Conservation (phyloP, 345 rosid species). For the Durio zibethinus region DNA sequence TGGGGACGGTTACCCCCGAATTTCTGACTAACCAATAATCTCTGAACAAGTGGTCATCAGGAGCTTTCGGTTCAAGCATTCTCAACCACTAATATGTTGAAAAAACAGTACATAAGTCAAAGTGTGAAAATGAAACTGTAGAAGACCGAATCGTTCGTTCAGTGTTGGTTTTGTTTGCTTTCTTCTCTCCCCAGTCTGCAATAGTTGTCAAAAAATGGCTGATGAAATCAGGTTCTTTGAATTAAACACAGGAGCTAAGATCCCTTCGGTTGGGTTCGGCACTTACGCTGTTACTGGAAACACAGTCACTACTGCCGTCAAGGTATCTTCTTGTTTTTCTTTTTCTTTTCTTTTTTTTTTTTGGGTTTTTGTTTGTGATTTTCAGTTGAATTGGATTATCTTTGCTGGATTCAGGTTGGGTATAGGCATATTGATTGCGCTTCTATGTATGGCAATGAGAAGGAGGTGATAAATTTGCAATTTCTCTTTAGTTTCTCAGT, state of each 20-base stretch:
- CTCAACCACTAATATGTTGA: too few species aligned
- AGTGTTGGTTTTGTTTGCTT: neutral
- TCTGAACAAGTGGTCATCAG: too few species aligned
- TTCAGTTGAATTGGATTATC: neutral
- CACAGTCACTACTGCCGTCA: constrained; percentile 30
- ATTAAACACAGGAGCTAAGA: constrained; percentile 62
- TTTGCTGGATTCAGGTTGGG: constrained; percentile 47
- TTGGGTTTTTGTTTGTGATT: neutral
- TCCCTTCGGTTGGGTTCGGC: constrained; percentile 69
- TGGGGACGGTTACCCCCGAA: too few species aligned
- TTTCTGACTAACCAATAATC: too few species aligned
- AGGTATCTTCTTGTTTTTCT: constrained; percentile 22
- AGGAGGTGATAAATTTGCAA: constrained; percentile 48
- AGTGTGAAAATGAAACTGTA: too few species aligned
- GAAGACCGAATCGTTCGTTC: neutral
- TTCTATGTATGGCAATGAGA: constrained; percentile 54
- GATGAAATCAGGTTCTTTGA: constrained; percentile 41
- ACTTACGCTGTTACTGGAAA: constrained; percentile 49
- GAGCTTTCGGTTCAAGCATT: too few species aligned
- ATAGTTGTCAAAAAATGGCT: constrained; percentile 36
- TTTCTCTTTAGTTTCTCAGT: constrained; percentile 9
- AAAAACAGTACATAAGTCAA: too few species aligned
- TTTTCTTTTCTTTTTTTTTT: too few species aligned
- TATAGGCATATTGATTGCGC: constrained; percentile 87
- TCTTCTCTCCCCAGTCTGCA: neutral